Evolutionary conservation across 1,284 basidiomycete species (phyloP).

Genomic region (Megacollybia platyphylla): DNA sequence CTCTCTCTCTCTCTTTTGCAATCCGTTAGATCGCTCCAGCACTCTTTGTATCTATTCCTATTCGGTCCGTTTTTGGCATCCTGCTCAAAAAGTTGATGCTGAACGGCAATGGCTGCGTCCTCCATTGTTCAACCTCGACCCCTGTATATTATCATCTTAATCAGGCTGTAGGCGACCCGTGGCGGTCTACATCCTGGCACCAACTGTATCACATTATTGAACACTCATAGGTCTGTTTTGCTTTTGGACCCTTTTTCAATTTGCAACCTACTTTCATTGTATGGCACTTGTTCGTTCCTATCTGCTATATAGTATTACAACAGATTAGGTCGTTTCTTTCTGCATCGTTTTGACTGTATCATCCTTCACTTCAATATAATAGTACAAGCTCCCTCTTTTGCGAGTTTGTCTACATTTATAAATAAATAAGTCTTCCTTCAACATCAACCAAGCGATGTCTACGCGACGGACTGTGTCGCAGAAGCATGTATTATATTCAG

Average conservation of each 20-base stretch:
- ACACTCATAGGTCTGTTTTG: neutral
- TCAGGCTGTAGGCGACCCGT: neutral
- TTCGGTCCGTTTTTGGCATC: neutral
- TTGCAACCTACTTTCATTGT: neutral
- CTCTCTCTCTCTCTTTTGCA: neutral
- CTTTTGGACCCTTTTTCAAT: neutral
- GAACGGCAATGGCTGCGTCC: neutral
- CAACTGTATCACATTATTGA: neutral
- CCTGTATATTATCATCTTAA: neutral
- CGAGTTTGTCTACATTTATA: neutral
- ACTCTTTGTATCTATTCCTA: neutral
- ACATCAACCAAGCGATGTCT: neutral
- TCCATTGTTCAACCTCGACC: neutral
- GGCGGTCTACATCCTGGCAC: neutral
- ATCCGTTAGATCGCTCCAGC: neutral
- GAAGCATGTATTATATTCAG: constrained; percentile 74
- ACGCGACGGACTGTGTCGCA: constrained; percentile 30
- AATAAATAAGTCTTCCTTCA: neutral
- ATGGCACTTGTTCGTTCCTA: neutral
- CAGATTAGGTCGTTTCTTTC: too few species aligned
- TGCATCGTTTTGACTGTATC: neutral
- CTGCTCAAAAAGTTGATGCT: neutral
- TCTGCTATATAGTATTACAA: neutral
- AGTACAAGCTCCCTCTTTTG: neutral
- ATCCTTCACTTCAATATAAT: neutral